Base-by-base conservation (phyloP, 2,329 filamentous ascomycete genomes). In the Aspergillus sergii region DNA sequence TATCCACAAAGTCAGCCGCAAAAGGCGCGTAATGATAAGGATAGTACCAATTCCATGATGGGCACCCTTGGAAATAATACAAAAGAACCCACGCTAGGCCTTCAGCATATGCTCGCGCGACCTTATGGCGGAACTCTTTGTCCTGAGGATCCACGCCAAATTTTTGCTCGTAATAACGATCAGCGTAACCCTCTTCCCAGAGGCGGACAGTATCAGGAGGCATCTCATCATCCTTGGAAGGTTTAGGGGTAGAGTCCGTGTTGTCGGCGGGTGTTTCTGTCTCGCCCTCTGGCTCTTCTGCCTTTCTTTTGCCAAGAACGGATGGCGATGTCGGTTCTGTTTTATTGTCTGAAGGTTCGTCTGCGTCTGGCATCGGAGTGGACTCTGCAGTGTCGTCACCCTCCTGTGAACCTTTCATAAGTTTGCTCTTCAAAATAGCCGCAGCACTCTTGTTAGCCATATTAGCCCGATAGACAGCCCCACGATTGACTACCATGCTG, bases 31-130 rank as follows among this genome's bases (percentile, higher is more conserved):
- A 99, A 76, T 99, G 95, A 74, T 98, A 96, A 0, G 95, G 95
- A 74, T 97, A 99, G 77, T 95, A 99, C 95, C 95, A 99, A 58
- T 94, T 96, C 95, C 96, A 99, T 0, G 93, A 97, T 26, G 95
- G 93, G 72, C 95, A 99, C 30, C 95, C 95, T 78, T 99, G 95
- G 78, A 97, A 97, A 77, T 99, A 99, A 79, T 99, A 99, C 41
- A 94, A 84, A 57, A 99, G 82, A 45, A 99, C 95, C 95, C 96
- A 99, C 26, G 91, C 91, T 11, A 99, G 85, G 41, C 95, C 95
- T 81, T 98, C 93, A 14, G 94, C 93, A 76, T 99, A 99, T n/a
- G 92, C 88, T 59, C 88, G 87, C 41, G 91, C 95, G 61, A 99
- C 96, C 73, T 93, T 87, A 77, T 94, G 91, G 59, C 94, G 91